Evolutionary conservation across 208 protist species (phyloP).

Genomic region (Tritrichomonas musculus): DNA sequence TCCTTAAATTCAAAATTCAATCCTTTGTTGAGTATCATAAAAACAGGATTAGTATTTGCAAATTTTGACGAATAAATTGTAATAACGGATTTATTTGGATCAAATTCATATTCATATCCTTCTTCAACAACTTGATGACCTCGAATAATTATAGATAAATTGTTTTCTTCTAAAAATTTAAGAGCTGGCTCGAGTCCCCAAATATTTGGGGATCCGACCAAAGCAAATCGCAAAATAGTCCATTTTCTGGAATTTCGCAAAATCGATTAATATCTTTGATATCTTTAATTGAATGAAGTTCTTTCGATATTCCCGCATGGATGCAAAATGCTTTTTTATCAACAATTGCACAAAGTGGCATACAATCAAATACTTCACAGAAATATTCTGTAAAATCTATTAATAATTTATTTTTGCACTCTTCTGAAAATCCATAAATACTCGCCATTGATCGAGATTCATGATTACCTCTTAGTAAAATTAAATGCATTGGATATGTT

Average conservation of each 20-base stretch:
- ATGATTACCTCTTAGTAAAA: conserved; percentile 7
- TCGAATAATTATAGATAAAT: neutral
- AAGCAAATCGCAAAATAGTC: neutral
- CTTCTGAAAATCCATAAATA: neutral
- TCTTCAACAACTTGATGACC: neutral
- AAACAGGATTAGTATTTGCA: too few relatives aligned
- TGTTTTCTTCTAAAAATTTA: neutral
- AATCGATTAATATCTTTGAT: neutral
- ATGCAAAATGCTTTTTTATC: neutral
- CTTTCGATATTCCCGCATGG: neutral
- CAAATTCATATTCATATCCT: neutral
- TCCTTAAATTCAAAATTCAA: too few relatives aligned
- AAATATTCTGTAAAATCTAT: neutral
- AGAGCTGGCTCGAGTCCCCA: neutral
- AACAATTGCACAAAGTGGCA: neutral
- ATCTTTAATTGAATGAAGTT: neutral
- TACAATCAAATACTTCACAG: neutral
- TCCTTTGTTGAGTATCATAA: too few relatives aligned
- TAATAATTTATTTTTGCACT: neutral
- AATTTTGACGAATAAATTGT: neutral
- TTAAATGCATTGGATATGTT: neutral
- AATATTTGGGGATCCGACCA: neutral
- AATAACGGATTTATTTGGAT: neutral
- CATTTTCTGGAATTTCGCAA: neutral
- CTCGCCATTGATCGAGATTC: neutral